Base-by-base conservation (phyloP, 2,329 filamentous ascomycete genomes). In the Talaromyces sp. region DNA sequence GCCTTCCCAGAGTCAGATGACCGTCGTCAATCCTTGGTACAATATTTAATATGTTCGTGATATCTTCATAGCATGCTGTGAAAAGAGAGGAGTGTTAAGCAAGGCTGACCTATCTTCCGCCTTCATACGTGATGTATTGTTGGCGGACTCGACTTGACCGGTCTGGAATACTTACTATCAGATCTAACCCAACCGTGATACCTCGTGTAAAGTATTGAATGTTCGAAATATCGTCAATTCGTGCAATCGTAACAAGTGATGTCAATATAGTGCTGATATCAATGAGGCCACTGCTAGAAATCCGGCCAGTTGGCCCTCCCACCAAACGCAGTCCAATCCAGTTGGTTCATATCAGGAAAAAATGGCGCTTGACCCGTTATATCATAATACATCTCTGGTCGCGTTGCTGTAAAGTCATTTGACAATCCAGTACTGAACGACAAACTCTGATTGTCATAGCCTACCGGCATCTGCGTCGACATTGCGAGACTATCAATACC, bases 271-370 rank as follows among this genome's bases (percentile, higher is more conserved):
- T 34, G 31, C 31, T 36, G 11, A 2, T 36, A 13, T 2, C 3
- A 15, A 19, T 19, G 17, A 11, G 17, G 29, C 29, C 29, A 56
- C n/a, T 56, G 19, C 45, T 25, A 58, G 27, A 63, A 63, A 15
- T 38, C 61, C 29, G 51, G 49, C 61, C 61, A 63, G 8, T 31
- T 54, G 31, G 61, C 38, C 31, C 51, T 25, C 40, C 61, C 61
- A 31, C 53, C 38, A n/a, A 63, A 49, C n/a, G 53, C 61, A 27
- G 61, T 47, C 61, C 61, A 63, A 56, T 63, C 51, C 19, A 58
- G 27, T 38, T 58, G 49, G 25, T 36, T 34, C 40, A 49, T 56
- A 11, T 47, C 25, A 47, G 34, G 25, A 8, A 38, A 31, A 27
- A 63, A 34, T 2, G 49, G 61, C 29, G 17, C 49, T 58, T 63